Percentiles rank a stretch among this genome's conserved stretches.
Evolutionary conservation across 306 rosid species (phyloP).

Genomic region (Vachellia collinsii): DNA sequence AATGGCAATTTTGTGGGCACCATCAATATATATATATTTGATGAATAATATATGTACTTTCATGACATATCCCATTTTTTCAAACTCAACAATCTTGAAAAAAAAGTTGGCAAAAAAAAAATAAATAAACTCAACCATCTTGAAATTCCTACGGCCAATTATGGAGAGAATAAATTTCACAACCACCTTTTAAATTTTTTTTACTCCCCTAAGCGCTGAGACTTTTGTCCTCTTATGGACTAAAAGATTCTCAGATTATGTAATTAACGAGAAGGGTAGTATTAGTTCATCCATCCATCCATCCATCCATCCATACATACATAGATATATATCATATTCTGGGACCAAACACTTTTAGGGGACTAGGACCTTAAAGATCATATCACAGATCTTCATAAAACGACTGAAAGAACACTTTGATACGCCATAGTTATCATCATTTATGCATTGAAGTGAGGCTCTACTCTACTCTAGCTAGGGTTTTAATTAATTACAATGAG

Average conservation of each 20-base stretch:
- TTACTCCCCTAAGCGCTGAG: background rate
- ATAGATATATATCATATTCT: background rate
- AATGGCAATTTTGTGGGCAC: constrained; percentile 28
- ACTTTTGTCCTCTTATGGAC: background rate
- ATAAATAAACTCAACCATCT: constrained; percentile 28
- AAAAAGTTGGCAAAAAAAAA: no score
- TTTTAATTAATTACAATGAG: constrained; percentile 5
- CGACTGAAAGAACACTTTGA: constrained; percentile 11
- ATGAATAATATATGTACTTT: background rate
- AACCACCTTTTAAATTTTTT: no score
- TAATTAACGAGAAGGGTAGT: background rate
- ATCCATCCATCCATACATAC: no score
- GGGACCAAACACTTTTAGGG: background rate
- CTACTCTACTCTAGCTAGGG: constrained; percentile 6
- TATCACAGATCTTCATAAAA: background rate
- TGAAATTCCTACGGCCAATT: constrained; percentile 1
- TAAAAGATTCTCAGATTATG: background rate
- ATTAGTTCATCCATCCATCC: background rate
- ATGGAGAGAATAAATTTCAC: constrained; percentile 24
- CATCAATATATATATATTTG: background rate
- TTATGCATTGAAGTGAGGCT: constrained; percentile 22
- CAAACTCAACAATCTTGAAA: constrained; percentile 27
- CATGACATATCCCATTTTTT: background rate
- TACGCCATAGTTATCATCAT: constrained; percentile 16
- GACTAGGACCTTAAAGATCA: background rate